A percentile compares a stretch with the other conserved stretches of the same genome.
phyloP scores from a whole-genome alignment of 1,284 basidiomycete genomes.

The Fomitopsis pinicola region DNA sequence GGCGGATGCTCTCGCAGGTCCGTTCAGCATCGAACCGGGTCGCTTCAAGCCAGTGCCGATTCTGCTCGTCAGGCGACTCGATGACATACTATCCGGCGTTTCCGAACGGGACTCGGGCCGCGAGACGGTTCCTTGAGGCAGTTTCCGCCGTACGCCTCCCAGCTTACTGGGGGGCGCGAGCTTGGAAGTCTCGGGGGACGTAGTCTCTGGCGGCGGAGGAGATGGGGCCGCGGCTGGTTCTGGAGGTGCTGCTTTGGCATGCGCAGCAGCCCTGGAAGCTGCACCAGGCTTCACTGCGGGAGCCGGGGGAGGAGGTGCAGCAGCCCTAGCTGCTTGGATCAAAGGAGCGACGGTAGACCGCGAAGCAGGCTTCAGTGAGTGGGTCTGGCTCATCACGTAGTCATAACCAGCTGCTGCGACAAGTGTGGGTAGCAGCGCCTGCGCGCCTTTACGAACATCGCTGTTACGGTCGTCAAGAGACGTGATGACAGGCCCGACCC shows the following conservation, averaged over 20 bases:
- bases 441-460: conserved; percentile 91
- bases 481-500: conserved; percentile 69
- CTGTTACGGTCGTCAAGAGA: conserved; percentile 90
- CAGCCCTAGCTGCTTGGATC: conserved; percentile 72
- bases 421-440: conserved; percentile 76
- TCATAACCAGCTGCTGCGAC: conserved; percentile 82
- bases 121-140: conserved; percentile 55
- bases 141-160: conserved; percentile 62
- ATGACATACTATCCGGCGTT: conserved; percentile 41
- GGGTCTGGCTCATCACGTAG: conserved; percentile 83
- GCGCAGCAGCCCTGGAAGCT: conserved; percentile 15
- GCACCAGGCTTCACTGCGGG: conserved; percentile 22
- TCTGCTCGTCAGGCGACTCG: conserved; percentile 40
- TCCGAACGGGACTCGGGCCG: conserved; percentile 64
- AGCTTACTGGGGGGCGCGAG: conserved; percentile 39
- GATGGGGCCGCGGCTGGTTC: background rate
- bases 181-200: conserved; percentile 17
- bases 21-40: conserved; percentile 32
- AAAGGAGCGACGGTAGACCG: conserved; percentile 81
- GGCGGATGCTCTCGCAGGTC: conserved; percentile 28
- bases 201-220: conserved; percentile 17
- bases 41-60: conserved; percentile 44
- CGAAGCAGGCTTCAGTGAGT: conserved; percentile 89
- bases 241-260: background rate
- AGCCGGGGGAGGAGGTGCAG: conserved; percentile 24